Evolutionary conservation across 371 early-diverging fungal species (phyloP), one percentile per base, ranked within the genome.

Genomic region (Syncephalastrum contaminatum): DNA sequence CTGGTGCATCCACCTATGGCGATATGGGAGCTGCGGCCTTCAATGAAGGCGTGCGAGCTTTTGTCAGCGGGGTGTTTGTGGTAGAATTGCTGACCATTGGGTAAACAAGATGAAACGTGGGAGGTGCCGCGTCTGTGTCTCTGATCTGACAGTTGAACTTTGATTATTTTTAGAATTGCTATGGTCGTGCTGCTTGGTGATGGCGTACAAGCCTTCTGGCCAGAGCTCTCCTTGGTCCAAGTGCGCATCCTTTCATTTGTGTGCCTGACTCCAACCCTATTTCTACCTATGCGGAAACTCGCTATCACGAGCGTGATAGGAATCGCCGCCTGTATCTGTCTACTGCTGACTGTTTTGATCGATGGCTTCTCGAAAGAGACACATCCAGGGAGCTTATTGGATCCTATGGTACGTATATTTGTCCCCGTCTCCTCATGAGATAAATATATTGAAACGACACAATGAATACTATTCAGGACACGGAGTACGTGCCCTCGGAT

Each of bases 21-120:
- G 89, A 88, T 54, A 73, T 86, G 55, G 89, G 84, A 41, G 80
- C 83, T n/a, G 66, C 72, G 15, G 87, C 89, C 13, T 88, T 83
- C 66, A 86, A 87, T 48, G 66, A 67, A 15, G 24, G 60, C 2
- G 85, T 80, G 2, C 62, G 85, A 36, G 53, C 56, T n/a, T 43
- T 66, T 20, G 70, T 82, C 24, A 64, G 70, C 13, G 19, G 55
- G 18, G 43, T 90, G 8, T 87, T 87, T 65, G 66, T 80, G 43
- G 42, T 81, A 5, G 88, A 90, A 62, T 69, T 90, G 22, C 60
- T 85, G 40, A 81, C 84, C 4, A 76, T 84, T 10, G 72, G 79
- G 50, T 67, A 61, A 47, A 47, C 12, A 40, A 30, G 18, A 25
- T 25, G 19, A 52, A 40, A 41, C 16, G 18, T 16, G 16, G 14